A percentile compares a stretch with the other conserved stretches of the same genome.
Conservation (phyloP, 1,284 basidiomycete species). For the Ustilago esculenta region DNA sequence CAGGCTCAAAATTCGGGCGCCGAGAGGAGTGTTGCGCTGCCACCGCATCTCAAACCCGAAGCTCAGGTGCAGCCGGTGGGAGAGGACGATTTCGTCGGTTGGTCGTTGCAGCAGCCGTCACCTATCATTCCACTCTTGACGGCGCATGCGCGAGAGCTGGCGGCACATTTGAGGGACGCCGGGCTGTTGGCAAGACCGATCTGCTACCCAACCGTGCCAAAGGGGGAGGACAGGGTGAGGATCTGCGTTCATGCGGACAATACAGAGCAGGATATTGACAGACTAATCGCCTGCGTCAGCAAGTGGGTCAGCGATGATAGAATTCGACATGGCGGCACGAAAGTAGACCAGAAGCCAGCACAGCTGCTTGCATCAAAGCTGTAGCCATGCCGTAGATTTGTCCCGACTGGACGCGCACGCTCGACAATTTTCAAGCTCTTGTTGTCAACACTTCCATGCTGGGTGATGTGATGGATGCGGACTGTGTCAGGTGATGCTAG, state of each 20-base stretch:
- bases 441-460: too few relatives aligned
- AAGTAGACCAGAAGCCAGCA: not conserved
- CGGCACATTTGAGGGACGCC: slow-evolving; percentile 73
- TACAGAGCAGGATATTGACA: slow-evolving; percentile 74
- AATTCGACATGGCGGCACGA: not conserved
- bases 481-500: too few relatives aligned
- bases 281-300: slow-evolving; percentile 41
- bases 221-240: slow-evolving; percentile 81
- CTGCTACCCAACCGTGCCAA: slow-evolving; percentile 78
- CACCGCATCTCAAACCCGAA: slow-evolving; percentile 13
- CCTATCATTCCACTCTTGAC: slow-evolving; percentile 90
- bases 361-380: slow-evolving; percentile 25
- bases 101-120: slow-evolving; percentile 62
- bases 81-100: slow-evolving; percentile 11
- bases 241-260: slow-evolving; percentile 84
- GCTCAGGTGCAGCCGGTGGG: not conserved
- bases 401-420: too few relatives aligned
- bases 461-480: not conserved
- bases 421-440: too few relatives aligned
- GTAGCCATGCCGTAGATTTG: too few relatives aligned
- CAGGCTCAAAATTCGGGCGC: not conserved
- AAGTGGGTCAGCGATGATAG: slow-evolving; percentile 15
- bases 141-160: slow-evolving; percentile 76
- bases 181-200: slow-evolving; percentile 82
- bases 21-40: slow-evolving; percentile 14